These are phyloP conservation scores for Apiotrichum brassicae DNA, from an alignment of 1,284 basidiomycete species.

Conservation along the genomic window DNA sequence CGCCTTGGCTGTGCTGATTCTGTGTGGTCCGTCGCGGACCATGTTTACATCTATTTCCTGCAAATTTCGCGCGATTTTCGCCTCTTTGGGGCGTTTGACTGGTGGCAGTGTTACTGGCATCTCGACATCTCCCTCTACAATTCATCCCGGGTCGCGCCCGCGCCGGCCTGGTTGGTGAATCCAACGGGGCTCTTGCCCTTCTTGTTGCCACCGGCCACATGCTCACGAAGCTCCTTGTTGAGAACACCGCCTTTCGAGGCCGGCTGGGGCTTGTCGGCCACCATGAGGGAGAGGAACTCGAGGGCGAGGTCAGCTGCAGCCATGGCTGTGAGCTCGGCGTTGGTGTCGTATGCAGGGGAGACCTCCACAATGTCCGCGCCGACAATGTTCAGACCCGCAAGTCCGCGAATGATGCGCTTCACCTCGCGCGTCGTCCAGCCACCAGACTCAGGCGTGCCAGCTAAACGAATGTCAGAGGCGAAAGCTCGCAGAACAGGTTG, in stretches of 20 bases:
- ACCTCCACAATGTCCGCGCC: slow-evolving; percentile 57
- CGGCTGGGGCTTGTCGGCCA: slow-evolving; percentile 5
- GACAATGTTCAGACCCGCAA: slow-evolving; percentile 46
- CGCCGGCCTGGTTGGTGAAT: background rate
- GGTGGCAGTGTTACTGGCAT: no score
- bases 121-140: slow-evolving; percentile 3
- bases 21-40: no score
- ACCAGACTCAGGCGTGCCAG: slow-evolving; percentile 45
- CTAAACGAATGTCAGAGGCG: no score
- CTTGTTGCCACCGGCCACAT: background rate
- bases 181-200: slow-evolving; percentile 3
- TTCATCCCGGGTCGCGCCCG: slow-evolving; percentile 9
- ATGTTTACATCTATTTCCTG: no score
- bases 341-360: slow-evolving; percentile 42
- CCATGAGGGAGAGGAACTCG: slow-evolving; percentile 33
- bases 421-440: slow-evolving; percentile 48
- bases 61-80: no score
- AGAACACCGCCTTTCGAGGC: slow-evolving; percentile 12
- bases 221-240: slow-evolving; percentile 3
- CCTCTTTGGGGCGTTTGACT: no score
- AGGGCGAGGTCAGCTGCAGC: slow-evolving; percentile 43
- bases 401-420: slow-evolving; percentile 42
- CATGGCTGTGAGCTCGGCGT: slow-evolving; percentile 43
- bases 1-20: no score
- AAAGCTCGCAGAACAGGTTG: no score